Conservation (phyloP, 352 stramenopile species). For the Globisporangium polare region DNA sequence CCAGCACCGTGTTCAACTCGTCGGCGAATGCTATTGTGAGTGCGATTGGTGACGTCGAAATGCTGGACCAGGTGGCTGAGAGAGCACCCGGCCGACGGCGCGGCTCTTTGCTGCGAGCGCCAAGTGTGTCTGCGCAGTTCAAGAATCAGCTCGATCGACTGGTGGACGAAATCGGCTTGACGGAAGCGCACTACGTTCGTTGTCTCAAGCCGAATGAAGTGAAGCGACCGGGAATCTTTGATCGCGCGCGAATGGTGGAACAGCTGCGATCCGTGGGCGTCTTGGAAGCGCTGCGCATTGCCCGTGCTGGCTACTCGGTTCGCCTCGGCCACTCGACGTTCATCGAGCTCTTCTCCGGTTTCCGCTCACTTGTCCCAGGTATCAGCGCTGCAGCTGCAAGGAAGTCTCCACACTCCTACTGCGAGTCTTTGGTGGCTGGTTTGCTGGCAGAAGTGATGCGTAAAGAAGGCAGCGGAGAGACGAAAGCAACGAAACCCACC, state of each 20-base stretch:
- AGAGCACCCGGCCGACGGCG: constrained; percentile 26
- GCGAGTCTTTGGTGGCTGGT: not conserved
- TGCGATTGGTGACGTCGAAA: constrained; percentile 49
- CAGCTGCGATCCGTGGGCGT: constrained; percentile 97
- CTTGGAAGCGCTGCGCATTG: constrained; percentile 94
- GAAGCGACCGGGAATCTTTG: constrained; percentile 58
- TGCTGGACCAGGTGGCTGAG: constrained; percentile 29
- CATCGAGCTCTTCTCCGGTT: constrained; percentile 66
- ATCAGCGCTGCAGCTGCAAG: constrained; percentile 14
- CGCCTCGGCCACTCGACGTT: constrained; percentile 93
- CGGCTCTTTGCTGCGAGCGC: constrained; percentile 53
- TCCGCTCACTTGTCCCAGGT: constrained; percentile 33
- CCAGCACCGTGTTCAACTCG: constrained; percentile 40
- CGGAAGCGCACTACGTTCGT: constrained; percentile 97
- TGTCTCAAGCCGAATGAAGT: constrained; percentile 99
- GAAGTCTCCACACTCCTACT: constrained; percentile 29
- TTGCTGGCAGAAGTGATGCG: constrained; percentile 10
- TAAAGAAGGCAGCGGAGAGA: not conserved
- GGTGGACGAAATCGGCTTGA: constrained; percentile 92
- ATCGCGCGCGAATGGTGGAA: constrained; percentile 91
- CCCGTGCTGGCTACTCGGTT: constrained; percentile 94
- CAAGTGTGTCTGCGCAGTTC: constrained; percentile 91
- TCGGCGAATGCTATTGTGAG: constrained; percentile 67
- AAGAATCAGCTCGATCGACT: constrained; percentile 92
- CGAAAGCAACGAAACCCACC: not conserved